These are phyloP conservation scores for Dysphania ambrosioides DNA, from an alignment of 148 eudicot genomes.

Conservation along the genomic window DNA sequence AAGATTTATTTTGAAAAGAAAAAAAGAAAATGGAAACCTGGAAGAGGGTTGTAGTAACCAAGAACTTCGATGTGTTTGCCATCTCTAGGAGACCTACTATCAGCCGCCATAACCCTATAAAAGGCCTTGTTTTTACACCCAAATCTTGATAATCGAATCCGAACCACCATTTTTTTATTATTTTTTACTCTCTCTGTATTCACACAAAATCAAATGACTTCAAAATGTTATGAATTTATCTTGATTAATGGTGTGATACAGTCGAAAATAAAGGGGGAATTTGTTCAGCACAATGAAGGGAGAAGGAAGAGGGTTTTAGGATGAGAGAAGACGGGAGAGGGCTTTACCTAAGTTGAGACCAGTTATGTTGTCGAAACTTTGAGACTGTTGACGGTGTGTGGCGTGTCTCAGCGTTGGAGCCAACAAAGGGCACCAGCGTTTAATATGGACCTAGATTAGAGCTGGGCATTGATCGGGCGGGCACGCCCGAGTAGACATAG, in stretches of 20 bases:
- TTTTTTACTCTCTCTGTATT: slow-evolving; percentile 2
- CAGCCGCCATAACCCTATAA: slow-evolving; percentile 87
- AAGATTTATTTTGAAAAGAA: background rate
- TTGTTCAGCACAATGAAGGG: background rate
- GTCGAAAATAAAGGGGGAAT: background rate
- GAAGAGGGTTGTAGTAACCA: slow-evolving; percentile 89
- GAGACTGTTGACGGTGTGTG: too few species aligned
- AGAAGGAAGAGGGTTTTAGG: background rate
- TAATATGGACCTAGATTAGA: too few species aligned
- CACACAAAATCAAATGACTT: background rate
- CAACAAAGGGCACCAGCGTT: too few species aligned
- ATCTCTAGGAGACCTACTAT: slow-evolving; percentile 86
- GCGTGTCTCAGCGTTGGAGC: background rate
- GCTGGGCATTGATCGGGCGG: too few species aligned
- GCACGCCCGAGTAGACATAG: too few species aligned
- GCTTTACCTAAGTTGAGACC: background rate
- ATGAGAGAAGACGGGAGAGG: background rate
- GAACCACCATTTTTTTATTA: slow-evolving; percentile 59
- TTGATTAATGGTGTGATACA: too few species aligned
- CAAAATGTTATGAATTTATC: too few species aligned
- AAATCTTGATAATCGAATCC: slow-evolving; percentile 68
- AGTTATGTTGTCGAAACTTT: background rate
- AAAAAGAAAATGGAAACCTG: slow-evolving; percentile 40
- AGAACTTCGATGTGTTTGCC: slow-evolving; percentile 92
- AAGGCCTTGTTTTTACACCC: slow-evolving; percentile 84